Evolutionary conservation across 2,329 filamentous ascomycete species (phyloP).

Genomic region (Curvularia spicifera): DNA sequence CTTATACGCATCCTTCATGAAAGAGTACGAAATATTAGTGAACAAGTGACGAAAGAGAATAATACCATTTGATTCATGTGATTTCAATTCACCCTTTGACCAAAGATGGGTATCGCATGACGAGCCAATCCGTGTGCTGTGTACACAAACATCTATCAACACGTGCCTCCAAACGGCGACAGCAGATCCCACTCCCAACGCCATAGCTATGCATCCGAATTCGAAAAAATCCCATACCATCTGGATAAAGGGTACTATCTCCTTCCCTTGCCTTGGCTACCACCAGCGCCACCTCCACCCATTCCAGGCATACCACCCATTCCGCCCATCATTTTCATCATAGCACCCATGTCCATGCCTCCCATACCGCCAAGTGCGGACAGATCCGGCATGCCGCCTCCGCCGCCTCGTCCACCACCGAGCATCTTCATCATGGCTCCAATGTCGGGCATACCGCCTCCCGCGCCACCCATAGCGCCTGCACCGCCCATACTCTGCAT

Average conservation of each 20-base stretch:
- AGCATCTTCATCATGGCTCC: conserved; percentile 91
- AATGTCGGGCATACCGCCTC: conserved; percentile 74
- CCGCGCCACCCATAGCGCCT: conserved; percentile 64
- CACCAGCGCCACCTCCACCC: conserved; percentile 20
- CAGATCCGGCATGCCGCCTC: conserved; percentile 69
- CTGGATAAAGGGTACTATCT: conserved; percentile 20
- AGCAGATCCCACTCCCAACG: conserved; percentile 12
- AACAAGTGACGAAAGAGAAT: neutral
- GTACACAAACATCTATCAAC: conserved; percentile 6
- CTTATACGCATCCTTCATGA: too few species aligned
- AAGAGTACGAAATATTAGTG: too few species aligned
- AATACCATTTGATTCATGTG: neutral
- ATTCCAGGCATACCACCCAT: conserved; percentile 38
- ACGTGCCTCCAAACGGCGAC: neutral
- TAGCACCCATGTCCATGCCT: conserved; percentile 50
- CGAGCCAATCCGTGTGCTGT: neutral
- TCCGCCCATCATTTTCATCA: conserved; percentile 49
- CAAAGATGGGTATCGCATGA: neutral
- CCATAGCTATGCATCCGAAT: conserved; percentile 18
- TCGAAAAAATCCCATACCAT: conserved; percentile 9
- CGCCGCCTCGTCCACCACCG: conserved; percentile 69
- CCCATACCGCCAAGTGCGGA: conserved; percentile 63
- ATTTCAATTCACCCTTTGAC: neutral
- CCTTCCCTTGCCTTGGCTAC: conserved; percentile 30
- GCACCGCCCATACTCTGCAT: conserved; percentile 89